phyloP scores from a whole-genome alignment of 1,284 basidiomycete genomes.

The Chiua sp. region DNA sequence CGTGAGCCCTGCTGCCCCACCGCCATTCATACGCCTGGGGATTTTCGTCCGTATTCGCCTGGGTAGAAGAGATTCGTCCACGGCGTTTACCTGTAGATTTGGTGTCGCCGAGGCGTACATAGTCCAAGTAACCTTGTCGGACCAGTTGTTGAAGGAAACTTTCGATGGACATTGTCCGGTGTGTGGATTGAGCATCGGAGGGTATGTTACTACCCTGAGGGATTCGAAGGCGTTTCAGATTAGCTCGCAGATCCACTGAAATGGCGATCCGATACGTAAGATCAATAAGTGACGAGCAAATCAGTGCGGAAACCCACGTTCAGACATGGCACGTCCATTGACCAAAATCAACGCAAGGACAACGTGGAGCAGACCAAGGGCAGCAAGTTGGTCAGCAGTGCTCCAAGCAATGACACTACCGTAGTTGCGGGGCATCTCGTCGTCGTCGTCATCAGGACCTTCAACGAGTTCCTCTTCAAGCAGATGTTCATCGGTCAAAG shows the following conservation, averaged over 20 bases:
- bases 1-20: constrained; percentile 76
- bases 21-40: constrained; percentile 68
- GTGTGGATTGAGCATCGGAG: constrained; percentile 54
- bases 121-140: constrained; percentile 73
- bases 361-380: constrained; percentile 69
- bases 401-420: constrained; percentile 77
- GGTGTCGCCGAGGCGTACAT: constrained; percentile 52
- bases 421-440: constrained; percentile 47
- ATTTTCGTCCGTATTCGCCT: constrained; percentile 55
- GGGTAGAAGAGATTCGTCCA: constrained; percentile 47
- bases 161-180: constrained; percentile 57
- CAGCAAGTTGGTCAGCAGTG: constrained; percentile 62
- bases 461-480: constrained; percentile 60
- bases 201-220: constrained; percentile 46
- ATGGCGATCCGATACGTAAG: constrained; percentile 5
- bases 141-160: constrained; percentile 59
- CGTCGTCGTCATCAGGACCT: constrained; percentile 44
- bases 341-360: constrained; percentile 76
- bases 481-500: constrained; percentile 58
- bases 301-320: constrained; percentile 51
- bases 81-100: constrained; percentile 55
- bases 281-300: constrained; percentile 11
- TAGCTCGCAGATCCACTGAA: constrained; percentile 61
- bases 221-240: constrained; percentile 68
- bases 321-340: constrained; percentile 66